These are phyloP conservation scores for Salix koriyanagi DNA, from an alignment of 345 rosid genomes.

Conservation along the genomic window DNA sequence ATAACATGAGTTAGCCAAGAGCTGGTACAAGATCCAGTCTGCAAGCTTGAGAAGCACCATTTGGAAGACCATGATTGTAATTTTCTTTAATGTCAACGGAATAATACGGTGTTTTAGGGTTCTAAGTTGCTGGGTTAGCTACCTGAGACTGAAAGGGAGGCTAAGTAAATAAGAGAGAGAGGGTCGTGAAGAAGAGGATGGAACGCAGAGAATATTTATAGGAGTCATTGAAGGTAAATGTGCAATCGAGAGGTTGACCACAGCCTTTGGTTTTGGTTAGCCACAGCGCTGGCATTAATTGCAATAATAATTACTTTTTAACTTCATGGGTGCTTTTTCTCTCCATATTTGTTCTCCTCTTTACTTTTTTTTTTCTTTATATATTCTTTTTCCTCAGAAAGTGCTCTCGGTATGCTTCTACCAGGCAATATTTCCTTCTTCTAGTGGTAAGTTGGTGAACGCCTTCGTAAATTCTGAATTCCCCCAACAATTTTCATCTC, in stretches of 20 bases:
- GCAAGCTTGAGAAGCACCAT: constrained; percentile 47
- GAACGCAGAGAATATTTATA: constrained; percentile 34
- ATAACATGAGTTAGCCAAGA: constrained; percentile 56
- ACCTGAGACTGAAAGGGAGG: background rate
- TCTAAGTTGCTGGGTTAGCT: background rate
- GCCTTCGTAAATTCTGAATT: background rate
- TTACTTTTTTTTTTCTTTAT: background rate
- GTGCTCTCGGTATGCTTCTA: constrained; percentile 11
- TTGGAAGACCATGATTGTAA: constrained; percentile 47
- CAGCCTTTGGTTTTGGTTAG: constrained; percentile 25
- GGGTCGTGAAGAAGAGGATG: constrained; percentile 13
- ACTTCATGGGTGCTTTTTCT: background rate
- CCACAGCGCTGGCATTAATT: constrained; percentile 42
- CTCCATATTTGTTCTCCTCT: background rate
- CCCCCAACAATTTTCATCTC: background rate
- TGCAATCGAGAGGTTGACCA: constrained; percentile 14
- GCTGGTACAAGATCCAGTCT: constrained; percentile 57
- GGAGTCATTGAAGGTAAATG: constrained; percentile 10
- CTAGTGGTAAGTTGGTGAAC: constrained; percentile 46
- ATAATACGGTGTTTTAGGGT: background rate
- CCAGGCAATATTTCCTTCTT: background rate
- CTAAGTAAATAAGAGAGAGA: background rate
- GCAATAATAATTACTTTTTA: constrained; percentile 4
- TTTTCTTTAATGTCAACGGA: background rate
- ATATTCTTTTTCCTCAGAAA: background rate